Conservation (phyloP, 768 basidiomycete genomes). For the Phaeotremella fagi region DNA sequence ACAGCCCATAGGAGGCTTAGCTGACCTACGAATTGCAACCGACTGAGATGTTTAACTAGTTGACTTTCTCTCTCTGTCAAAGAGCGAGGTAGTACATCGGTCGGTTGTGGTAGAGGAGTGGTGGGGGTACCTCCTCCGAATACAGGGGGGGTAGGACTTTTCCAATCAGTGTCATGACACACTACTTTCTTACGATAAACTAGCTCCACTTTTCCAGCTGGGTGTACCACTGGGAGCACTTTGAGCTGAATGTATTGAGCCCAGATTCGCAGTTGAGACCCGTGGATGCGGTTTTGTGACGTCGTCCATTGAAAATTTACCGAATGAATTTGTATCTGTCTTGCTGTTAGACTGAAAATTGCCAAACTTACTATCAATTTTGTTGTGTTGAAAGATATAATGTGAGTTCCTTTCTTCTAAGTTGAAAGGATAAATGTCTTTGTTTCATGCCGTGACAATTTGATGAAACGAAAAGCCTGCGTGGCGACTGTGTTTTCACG, state of each 20-base stretch:
- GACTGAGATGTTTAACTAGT: conserved; percentile 29
- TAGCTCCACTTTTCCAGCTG: conserved; percentile 8
- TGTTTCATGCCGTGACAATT: too few relatives aligned
- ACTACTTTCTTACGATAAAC: conserved; percentile 3
- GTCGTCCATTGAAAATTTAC: conserved; percentile 1
- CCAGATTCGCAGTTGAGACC: conserved; percentile 5
- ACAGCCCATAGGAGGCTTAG: neutral
- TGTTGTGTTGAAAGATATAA: too few relatives aligned
- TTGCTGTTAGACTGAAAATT: too few relatives aligned
- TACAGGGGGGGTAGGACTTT: conserved; percentile 12
- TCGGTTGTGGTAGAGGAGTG: conserved; percentile 33
- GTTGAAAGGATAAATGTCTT: too few relatives aligned
- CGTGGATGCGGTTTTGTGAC: conserved; percentile 3
- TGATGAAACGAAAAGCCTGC: too few relatives aligned
- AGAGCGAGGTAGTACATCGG: conserved; percentile 20
- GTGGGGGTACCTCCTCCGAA: conserved; percentile 7
- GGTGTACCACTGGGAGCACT: conserved; percentile 6
- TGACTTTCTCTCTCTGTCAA: conserved; percentile 31
- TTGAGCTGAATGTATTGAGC: neutral
- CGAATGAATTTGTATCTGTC: too few relatives aligned
- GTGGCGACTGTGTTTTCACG: too few relatives aligned
- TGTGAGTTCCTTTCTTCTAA: too few relatives aligned
- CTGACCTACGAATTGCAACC: conserved; percentile 40
- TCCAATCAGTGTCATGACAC: neutral
- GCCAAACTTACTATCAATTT: too few relatives aligned